Conservation (phyloP, 2,329 filamentous ascomycete genomes). For the Trichophyton rubrum region DNA sequence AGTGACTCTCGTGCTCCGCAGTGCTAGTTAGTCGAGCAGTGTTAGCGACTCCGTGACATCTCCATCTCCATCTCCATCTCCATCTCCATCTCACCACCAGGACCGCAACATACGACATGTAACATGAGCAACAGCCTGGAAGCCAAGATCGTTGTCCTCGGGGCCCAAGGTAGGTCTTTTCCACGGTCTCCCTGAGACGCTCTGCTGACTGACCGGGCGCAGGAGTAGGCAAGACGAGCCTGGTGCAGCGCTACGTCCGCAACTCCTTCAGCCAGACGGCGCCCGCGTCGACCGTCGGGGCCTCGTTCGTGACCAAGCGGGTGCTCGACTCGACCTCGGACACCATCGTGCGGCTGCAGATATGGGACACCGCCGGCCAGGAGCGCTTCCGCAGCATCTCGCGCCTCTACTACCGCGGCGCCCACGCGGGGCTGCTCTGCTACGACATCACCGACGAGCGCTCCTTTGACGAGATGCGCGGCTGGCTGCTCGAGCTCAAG, state of each 20-base stretch:
- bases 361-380: conserved; percentile 94
- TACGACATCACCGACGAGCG: conserved; percentile 82
- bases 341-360: conserved; percentile 78
- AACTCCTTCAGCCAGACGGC: conserved; percentile 33
- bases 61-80: too few relatives aligned
- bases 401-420: conserved; percentile 88
- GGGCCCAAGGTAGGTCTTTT: conserved; percentile 33
- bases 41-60: too few relatives aligned
- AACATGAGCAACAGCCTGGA: conserved; percentile 38
- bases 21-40: too few relatives aligned
- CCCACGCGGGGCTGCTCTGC: conserved; percentile 85
- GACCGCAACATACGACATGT: neutral
- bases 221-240: conserved; percentile 43
- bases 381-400: conserved; percentile 93
- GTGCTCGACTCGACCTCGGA: conserved; percentile 74
- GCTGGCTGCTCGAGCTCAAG: conserved; percentile 76
- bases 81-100: too few relatives aligned
- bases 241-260: conserved; percentile 39
- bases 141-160: conserved; percentile 42
- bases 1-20: too few relatives aligned
- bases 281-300: conserved; percentile 57
- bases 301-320: conserved; percentile 67
- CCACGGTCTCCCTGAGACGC: neutral
- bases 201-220: neutral
- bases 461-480: conserved; percentile 84